Conservation (phyloP, 2,329 filamentous ascomycete genomes). For the Raffaelea albimanens region DNA sequence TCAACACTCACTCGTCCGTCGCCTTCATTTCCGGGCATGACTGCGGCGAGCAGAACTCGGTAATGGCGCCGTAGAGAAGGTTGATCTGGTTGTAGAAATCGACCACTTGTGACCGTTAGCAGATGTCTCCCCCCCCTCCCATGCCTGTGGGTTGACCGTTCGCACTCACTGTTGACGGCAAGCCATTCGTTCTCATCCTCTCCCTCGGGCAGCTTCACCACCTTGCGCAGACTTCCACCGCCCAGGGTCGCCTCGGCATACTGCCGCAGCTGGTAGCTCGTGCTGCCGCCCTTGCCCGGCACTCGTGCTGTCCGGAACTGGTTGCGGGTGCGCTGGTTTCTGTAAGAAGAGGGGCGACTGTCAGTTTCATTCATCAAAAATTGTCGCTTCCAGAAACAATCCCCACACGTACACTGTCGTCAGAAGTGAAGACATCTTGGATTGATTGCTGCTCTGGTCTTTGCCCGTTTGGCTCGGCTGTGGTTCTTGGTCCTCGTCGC, state of each 20-base stretch:
- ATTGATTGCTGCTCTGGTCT: too few species aligned
- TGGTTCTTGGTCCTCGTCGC: neutral
- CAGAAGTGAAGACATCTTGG: constrained; percentile 15
- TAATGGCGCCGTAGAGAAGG: constrained; percentile 95
- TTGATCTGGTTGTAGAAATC: constrained; percentile 99
- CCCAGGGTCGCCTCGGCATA: constrained; percentile 97
- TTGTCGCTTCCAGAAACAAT: neutral
- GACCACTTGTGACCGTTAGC: constrained; percentile 59
- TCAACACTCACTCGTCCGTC: too few species aligned
- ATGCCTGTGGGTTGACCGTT: neutral
- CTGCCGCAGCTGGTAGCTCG: constrained; percentile 83
- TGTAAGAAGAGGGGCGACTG: constrained; percentile 24
- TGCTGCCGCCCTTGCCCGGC: constrained; percentile 75
- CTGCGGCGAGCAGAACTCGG: constrained; percentile 95
- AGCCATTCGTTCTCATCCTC: constrained; percentile 98
- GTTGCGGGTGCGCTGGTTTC: constrained; percentile 78
- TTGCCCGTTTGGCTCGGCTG: too few species aligned
- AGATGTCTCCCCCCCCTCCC: neutral
- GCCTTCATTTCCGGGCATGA: constrained; percentile 99
- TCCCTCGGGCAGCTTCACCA: constrained; percentile 92
- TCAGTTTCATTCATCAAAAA: neutral
- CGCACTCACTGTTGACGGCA: constrained; percentile 82
- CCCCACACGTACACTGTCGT: constrained; percentile 21
- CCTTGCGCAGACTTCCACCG: constrained; percentile 88
- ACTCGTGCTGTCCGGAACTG: constrained; percentile 72